phyloP scores from a whole-genome alignment of 2,329 filamentous ascomycete genomes.

The Ceratocystis diversiconidia region DNA sequence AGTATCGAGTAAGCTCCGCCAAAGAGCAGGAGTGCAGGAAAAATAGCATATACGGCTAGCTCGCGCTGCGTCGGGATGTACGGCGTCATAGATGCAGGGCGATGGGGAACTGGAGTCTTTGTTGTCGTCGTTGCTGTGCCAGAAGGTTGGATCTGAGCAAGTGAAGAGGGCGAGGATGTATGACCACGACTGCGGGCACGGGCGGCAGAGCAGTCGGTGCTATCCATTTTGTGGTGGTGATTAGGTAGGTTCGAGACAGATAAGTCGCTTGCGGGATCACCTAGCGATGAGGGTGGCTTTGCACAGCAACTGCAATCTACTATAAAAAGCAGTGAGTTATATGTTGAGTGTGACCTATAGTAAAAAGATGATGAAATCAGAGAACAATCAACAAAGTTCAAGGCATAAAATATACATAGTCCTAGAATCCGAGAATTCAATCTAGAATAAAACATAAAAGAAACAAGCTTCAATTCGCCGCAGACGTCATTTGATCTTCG shows the following conservation, averaged over 20 bases:
- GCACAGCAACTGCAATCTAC: not conserved
- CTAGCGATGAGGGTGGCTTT: not conserved
- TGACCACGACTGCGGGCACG: not conserved
- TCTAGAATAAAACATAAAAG: not conserved
- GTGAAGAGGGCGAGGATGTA: not conserved
- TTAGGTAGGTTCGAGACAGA: not conserved
- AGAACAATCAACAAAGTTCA: not conserved
- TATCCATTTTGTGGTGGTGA: not conserved
- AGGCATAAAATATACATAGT: not conserved
- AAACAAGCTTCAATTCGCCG: not conserved
- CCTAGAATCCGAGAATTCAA: not conserved
- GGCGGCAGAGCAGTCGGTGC: not conserved
- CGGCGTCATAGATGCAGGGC: conserved; percentile 28
- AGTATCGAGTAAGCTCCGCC: conserved; percentile 69
- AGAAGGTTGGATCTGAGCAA: not conserved
- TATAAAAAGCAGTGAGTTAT: not conserved
- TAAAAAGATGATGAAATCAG: not conserved
- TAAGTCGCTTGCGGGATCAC: not conserved
- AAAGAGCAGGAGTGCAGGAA: conserved; percentile 64
- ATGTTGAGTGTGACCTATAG: not conserved
- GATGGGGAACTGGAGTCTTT: not conserved
- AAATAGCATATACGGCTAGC: conserved; percentile 48
- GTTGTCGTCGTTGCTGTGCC: too few relatives aligned
- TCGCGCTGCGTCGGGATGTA: conserved; percentile 59
- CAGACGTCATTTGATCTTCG: not conserved